Evolutionary conservation across 345 rosid genomes (phyloP).

Genomic region (Eutrema heterophyllum): DNA sequence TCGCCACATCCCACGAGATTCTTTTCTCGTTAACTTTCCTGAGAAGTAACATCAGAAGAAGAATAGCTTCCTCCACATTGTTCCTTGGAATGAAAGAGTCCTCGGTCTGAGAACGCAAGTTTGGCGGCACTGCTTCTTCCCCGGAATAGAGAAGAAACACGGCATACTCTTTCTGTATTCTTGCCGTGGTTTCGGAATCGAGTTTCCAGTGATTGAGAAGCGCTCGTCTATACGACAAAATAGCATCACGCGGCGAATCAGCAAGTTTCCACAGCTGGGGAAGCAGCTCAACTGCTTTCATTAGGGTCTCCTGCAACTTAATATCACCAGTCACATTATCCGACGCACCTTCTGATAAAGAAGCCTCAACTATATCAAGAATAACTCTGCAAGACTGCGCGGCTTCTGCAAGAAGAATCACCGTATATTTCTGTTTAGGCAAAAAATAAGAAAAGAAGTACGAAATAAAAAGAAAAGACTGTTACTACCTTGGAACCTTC

Average conservation of each 20-base stretch:
- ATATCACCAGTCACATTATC: conserved; percentile 59
- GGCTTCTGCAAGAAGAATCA: conserved; percentile 63
- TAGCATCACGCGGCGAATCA: conserved; percentile 55
- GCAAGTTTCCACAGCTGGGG: conserved; percentile 79
- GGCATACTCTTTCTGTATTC: conserved; percentile 71
- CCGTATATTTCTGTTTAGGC: neutral
- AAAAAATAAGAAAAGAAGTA: neutral
- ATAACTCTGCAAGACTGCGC: conserved; percentile 76
- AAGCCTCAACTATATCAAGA: conserved; percentile 78
- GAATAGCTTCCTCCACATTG: conserved; percentile 78
- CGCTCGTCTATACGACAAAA: conserved; percentile 62
- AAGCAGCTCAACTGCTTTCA: conserved; percentile 76
- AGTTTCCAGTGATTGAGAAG: conserved; percentile 74
- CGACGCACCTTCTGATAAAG: conserved; percentile 68
- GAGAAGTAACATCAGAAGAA: conserved; percentile 66
- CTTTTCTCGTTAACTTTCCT: conserved; percentile 53
- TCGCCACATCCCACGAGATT: conserved; percentile 70
- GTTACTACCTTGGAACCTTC: conserved; percentile 58
- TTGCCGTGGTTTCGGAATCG: conserved; percentile 52
- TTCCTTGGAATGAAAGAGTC: conserved; percentile 67
- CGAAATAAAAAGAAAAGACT: neutral
- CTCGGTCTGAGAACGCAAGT: conserved; percentile 62
- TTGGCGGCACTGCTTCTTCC: conserved; percentile 71
- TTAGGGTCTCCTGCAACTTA: conserved; percentile 71
- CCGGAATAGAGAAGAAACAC: conserved; percentile 76